A percentile compares a stretch with the other conserved stretches of the same genome.
These are phyloP conservation scores for Petunia axillaris DNA, from an alignment of 257 asterid genomes.

Conservation along the genomic window DNA sequence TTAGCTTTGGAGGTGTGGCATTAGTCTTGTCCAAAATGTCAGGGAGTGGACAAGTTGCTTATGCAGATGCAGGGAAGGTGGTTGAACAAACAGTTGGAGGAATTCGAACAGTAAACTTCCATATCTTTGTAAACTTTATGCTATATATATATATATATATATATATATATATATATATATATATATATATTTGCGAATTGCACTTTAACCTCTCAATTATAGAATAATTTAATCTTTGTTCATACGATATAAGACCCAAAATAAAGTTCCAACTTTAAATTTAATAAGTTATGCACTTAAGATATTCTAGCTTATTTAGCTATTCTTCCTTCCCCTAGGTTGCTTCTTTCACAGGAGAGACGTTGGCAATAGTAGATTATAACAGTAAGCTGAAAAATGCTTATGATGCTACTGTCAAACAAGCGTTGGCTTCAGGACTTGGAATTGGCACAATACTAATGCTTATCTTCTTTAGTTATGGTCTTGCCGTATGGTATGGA, in stretches of 20 bases:
- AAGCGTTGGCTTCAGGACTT: slow-evolving; percentile 62
- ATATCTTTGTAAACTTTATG: neutral
- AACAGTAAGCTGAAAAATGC: slow-evolving; percentile 49
- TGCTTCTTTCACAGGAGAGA: slow-evolving; percentile 71
- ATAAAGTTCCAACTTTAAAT: neutral
- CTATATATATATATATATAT: neutral
- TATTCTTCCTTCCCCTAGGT: slow-evolving; percentile 44
- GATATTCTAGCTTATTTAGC: neutral
- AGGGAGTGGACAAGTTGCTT: slow-evolving; percentile 59
- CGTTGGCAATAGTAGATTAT: slow-evolving; percentile 50
- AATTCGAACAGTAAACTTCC: slow-evolving; percentile 62
- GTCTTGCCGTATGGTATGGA: slow-evolving; percentile 68
- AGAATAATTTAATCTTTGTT: neutral
- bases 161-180: too few species aligned
- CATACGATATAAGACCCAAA: neutral
- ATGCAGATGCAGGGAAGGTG: slow-evolving; percentile 75
- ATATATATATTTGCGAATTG: neutral
- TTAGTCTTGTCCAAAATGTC: slow-evolving; percentile 54
- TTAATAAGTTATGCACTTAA: neutral
- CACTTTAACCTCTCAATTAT: neutral
- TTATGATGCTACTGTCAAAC: slow-evolving; percentile 42
- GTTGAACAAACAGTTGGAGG: slow-evolving; percentile 79
- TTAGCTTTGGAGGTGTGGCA: slow-evolving; percentile 37
- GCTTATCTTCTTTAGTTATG: slow-evolving; percentile 49
- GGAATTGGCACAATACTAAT: slow-evolving; percentile 55